Base-by-base conservation (phyloP, 2,329 filamentous ascomycete genomes). In the Hortaea sp. region DNA sequence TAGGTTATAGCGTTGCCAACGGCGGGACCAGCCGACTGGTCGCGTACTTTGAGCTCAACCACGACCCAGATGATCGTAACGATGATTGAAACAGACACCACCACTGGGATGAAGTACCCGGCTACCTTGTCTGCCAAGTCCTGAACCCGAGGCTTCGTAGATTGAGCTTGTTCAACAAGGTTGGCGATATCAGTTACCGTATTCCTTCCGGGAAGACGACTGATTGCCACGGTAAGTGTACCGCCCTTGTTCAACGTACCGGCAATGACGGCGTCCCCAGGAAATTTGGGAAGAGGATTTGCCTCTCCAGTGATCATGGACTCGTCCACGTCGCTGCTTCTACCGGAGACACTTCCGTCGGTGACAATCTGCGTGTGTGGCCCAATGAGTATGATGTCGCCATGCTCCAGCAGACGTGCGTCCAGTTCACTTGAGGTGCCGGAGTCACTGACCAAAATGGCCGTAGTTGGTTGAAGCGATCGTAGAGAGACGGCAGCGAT, bases 271-370 rank as follows among this genome's bases (percentile, higher is more conserved):
- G 55, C 42, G 1, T 74, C 76, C 0, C 73, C 73, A 0, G 64
- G 44, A 0, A 61, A 50, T 58, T 89, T 89, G 4, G 70, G 69
- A 0, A 86, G 73, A 0, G 77, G 79, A 0, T 64, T 63, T 0
- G 77, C 72, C 58, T 92, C 86, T 0, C 85, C 85, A 0, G 85
- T 90, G 6, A 90, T 64, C 78, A 87, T 85, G 0, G 84, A 85
- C 59, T 90, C 86, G 56, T 90, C 76, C 0, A 88, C 72, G 48
- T 86, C 84, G 0, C 78, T 81, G 0, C 66, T 68, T 0, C 85
- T 85, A 1, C 66, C 65, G 0, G 81, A 50, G 0, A 90, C 74
- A 0, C 70, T 74, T 0, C 85, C 86, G 53, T 92, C 86, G 0
- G 85, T 89, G 0, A 78, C 75, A 4, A 88, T 69, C 0, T 62